A percentile compares a stretch with the other conserved stretches of the same genome.
Conservation (phyloP, 352 stramenopile genomes). For the Phytophthora aleatoria region DNA sequence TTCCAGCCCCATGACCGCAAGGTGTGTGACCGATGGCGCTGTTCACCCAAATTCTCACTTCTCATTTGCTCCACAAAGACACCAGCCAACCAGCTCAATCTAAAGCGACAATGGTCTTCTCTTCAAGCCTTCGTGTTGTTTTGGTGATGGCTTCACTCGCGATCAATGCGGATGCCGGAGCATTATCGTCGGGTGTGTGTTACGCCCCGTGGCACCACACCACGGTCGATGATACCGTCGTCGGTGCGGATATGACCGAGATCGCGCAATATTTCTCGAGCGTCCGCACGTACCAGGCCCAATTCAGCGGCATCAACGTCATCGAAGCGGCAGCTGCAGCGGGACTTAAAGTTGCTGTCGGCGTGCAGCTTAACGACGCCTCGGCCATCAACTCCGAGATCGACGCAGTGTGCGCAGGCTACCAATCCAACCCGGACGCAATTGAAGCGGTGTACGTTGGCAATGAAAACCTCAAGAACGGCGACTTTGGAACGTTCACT, state of each 20-base stretch:
- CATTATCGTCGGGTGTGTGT: slow-evolving; percentile 43
- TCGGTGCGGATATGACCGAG: slow-evolving; percentile 44
- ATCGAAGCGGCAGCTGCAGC: slow-evolving; percentile 44
- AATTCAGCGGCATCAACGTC: slow-evolving; percentile 62
- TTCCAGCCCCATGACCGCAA: not conserved
- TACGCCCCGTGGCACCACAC: slow-evolving; percentile 76
- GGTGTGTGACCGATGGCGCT: not conserved
- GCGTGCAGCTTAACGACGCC: slow-evolving; percentile 60
- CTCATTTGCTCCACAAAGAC: slow-evolving; percentile 17
- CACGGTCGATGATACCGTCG: slow-evolving; percentile 37
- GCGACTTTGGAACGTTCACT: slow-evolving; percentile 43
- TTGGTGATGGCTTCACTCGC: slow-evolving; percentile 15
- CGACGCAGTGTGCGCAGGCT: slow-evolving; percentile 57
- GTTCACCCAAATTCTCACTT: slow-evolving; percentile 17
- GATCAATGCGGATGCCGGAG: slow-evolving; percentile 11
- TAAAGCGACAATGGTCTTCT: slow-evolving; percentile 27
- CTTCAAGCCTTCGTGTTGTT: slow-evolving; percentile 8
- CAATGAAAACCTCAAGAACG: slow-evolving; percentile 74
- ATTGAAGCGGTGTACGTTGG: slow-evolving; percentile 74
- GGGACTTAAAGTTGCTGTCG: slow-evolving; percentile 63
- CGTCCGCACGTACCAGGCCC: slow-evolving; percentile 76
- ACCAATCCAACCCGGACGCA: slow-evolving; percentile 33
- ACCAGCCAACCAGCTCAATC: slow-evolving; percentile 1
- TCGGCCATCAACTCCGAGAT: slow-evolving; percentile 53
- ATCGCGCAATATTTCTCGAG: slow-evolving; percentile 57